These are phyloP conservation scores for Golubevia pallescens DNA, from an alignment of 1,284 basidiomycete genomes.

Conservation along the genomic window DNA sequence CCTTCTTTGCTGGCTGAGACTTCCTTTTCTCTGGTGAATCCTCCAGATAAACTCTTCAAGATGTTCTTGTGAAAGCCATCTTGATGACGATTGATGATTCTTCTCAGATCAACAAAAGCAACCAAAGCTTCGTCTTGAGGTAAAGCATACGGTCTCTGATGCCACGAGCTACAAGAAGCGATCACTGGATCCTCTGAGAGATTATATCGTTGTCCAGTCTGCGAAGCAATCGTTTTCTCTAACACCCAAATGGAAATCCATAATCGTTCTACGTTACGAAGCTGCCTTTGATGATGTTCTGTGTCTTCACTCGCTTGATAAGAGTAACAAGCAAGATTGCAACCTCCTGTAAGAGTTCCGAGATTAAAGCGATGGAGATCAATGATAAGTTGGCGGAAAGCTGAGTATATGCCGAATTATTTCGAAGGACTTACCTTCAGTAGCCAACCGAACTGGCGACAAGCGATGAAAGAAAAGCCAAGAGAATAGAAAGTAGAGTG, in stretches of 20 bases:
- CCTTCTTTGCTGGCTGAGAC: neutral
- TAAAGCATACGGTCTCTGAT: conserved; percentile 19
- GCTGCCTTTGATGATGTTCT: conserved; percentile 29
- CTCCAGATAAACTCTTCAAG: conserved; percentile 14
- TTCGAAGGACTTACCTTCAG: too few relatives aligned
- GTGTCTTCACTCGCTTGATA: conserved; percentile 9
- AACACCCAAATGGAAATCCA: conserved; percentile 37
- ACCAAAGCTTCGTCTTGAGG: conserved; percentile 32
- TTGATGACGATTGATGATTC: conserved; percentile 19
- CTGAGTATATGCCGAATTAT: too few relatives aligned
- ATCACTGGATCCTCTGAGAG: conserved; percentile 32
- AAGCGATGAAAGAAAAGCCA: too few relatives aligned
- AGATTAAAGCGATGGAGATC: too few relatives aligned
- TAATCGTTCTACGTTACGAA: conserved; percentile 30
- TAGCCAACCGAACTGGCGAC: conserved; percentile 20
- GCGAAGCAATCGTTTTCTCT: conserved; percentile 29
- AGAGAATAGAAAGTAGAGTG: too few relatives aligned
- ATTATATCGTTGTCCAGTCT: conserved; percentile 33
- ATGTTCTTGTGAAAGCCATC: conserved; percentile 28
- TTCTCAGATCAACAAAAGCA: conserved; percentile 27
- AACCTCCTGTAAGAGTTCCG: too few relatives aligned
- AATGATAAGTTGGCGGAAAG: too few relatives aligned
- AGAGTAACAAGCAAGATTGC: conserved; percentile 26
- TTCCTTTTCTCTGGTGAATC: conserved; percentile 1
- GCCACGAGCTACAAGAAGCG: conserved; percentile 23